These are phyloP conservation scores for Penicillium taxi DNA, from an alignment of 495 filamentous ascomycete species.

Conservation along the genomic window DNA sequence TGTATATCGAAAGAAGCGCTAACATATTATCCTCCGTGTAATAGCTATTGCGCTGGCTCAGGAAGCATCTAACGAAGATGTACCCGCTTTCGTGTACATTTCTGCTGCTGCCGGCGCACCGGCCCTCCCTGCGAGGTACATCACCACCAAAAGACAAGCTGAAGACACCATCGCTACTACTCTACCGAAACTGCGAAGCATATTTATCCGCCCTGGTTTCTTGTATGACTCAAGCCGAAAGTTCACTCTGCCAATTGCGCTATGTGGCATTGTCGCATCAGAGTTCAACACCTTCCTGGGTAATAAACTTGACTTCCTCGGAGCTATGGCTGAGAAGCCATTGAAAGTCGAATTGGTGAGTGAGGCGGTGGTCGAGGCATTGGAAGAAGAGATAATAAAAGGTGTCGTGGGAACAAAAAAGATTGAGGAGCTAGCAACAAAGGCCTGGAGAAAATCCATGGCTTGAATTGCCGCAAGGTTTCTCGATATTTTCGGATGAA, in stretches of 20 bases:
- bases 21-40: constrained; percentile 7
- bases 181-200: constrained; percentile 63
- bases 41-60: constrained; percentile 70
- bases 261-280: constrained; percentile 57
- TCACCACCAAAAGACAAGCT: constrained; percentile 85
- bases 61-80: constrained; percentile 57
- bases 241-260: constrained; percentile 79
- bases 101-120: constrained; percentile 82
- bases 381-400: constrained; percentile 58
- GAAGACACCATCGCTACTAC: constrained; percentile 65
- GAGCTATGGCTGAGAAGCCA: constrained; percentile 76
- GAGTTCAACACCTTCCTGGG: constrained; percentile 67
- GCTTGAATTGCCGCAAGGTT: too few relatives aligned
- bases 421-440: constrained; percentile 65
- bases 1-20: too few relatives aligned
- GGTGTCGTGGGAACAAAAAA: constrained; percentile 61
- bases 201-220: constrained; percentile 82
- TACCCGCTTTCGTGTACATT: constrained; percentile 71
- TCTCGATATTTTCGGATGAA: too few relatives aligned
- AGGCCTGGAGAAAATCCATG: constrained; percentile 76
- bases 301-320: constrained; percentile 63
- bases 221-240: constrained; percentile 77
- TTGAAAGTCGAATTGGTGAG: constrained; percentile 78
- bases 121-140: constrained; percentile 74
- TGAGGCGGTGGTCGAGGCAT: constrained; percentile 72